Evolutionary conservation across 2,329 filamentous ascomycete species (phyloP), one percentile per base, ranked within the genome.

Genomic region (Colletotrichum paranaense): DNA sequence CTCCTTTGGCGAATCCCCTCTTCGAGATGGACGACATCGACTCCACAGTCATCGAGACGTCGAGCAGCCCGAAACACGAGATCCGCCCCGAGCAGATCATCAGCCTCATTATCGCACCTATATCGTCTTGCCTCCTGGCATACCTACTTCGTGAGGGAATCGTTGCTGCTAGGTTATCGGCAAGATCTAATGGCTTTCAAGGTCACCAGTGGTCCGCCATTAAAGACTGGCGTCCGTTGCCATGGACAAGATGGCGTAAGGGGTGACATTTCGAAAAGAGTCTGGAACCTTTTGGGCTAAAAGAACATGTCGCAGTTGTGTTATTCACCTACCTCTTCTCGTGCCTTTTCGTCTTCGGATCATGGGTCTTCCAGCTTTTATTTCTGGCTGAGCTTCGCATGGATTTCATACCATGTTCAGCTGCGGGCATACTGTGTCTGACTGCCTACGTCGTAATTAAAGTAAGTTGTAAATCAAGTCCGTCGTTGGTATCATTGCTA

Each of bases 231-330:
- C 35, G 26, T 9, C 64, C 64, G 14, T 35, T 67, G 19, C 64
- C 64, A 7, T 67, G 64, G 64, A 35, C 64, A 3, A 67, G 55
- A 26, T 55, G 53, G 53, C 53, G 53, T 67, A 46, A 65, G 62
- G 30, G 2, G 12, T 19, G 19, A 7, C 42, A 16, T 3, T 2
- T 28, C n/a, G 16, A 26, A 26, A 16, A 24, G 22, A 6, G 7
- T 56, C n/a, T 8, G 6, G 30, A 12, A 11, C 53, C n/a, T 2
- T 22, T 22, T n/a, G 11, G n/a, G 30, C 19, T 38, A 16, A 30
- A 22, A 26, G n/a, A 3, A 14, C 14, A 4, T n/a, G 22, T n/a
- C 11, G 2, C 22, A 70, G 68, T 66, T 16, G 49, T 67, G 9
- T 22, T 67, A 4, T 12, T 66, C 4, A 60, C 60, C 6, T 70